These are phyloP conservation scores for Cryomyces antarcticus DNA, from an alignment of 495 filamentous ascomycete species.

Conservation along the genomic window DNA sequence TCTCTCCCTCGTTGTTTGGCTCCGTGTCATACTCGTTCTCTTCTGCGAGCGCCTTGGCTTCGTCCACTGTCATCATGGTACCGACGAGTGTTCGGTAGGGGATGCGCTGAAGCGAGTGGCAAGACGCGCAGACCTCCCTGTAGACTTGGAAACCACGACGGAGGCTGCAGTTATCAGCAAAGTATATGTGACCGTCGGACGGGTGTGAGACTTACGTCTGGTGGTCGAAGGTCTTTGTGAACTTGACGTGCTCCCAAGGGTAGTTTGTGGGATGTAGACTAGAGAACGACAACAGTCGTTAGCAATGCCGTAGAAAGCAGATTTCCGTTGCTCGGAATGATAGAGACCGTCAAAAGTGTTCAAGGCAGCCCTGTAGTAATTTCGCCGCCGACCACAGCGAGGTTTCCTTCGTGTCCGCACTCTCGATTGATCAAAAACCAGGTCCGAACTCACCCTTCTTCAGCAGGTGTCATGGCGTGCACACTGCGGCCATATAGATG, in stretches of 20 bases:
- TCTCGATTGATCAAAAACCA: neutral
- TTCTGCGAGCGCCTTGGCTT: conserved; percentile 91
- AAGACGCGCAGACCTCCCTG: conserved; percentile 92
- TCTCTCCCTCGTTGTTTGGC: conserved; percentile 93
- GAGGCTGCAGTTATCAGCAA: conserved; percentile 34
- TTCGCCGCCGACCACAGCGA: conserved; percentile 1
- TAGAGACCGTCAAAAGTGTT: too few relatives aligned
- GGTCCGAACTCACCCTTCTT: conserved; percentile 72
- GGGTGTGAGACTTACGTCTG: conserved; percentile 44
- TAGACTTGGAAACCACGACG: conserved; percentile 99
- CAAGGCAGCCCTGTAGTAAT: too few relatives aligned
- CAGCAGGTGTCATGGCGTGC: conserved; percentile 74
- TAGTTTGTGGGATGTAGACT: conserved; percentile 84
- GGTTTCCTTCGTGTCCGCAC: too few relatives aligned
- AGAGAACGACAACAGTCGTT: conserved; percentile 1
- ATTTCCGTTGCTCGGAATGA: too few relatives aligned
- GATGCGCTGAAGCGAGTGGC: conserved; percentile 87
- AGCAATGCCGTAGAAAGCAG: too few relatives aligned
- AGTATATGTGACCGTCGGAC: neutral
- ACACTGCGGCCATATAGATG: conserved; percentile 78
- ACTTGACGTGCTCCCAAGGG: conserved; percentile 86
- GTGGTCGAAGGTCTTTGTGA: conserved; percentile 90
- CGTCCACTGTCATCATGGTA: conserved; percentile 80
- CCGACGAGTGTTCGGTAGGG: conserved; percentile 89
- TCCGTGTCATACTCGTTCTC: conserved; percentile 97